phyloP scores from a whole-genome alignment of 2,329 filamentous ascomycete genomes.

The Botryotinia narcissicola region DNA sequence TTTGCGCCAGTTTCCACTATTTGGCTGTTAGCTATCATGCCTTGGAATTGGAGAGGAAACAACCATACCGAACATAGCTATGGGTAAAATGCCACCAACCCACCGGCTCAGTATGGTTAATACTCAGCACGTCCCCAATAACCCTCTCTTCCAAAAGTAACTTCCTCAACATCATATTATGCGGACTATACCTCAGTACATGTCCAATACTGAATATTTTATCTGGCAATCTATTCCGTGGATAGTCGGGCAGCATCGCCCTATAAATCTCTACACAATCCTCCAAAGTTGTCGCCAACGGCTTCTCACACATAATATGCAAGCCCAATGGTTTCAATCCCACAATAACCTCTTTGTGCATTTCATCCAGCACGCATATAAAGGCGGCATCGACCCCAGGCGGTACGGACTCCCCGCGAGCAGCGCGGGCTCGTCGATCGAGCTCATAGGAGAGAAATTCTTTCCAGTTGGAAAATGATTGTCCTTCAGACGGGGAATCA shows the following conservation, averaged over 20 bases:
- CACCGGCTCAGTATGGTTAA: slow-evolving; percentile 91
- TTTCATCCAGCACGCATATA: slow-evolving; percentile 80
- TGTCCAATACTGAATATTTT: slow-evolving; percentile 87
- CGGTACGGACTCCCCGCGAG: slow-evolving; percentile 46
- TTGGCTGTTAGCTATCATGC: slow-evolving; percentile 16
- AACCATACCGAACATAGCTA: slow-evolving; percentile 68
- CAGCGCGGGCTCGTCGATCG: slow-evolving; percentile 53
- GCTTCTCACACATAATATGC: slow-evolving; percentile 95
- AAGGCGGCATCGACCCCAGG: slow-evolving; percentile 56
- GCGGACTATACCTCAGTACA: slow-evolving; percentile 87
- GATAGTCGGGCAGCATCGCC: slow-evolving; percentile 47
- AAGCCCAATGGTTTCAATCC: slow-evolving; percentile 68
- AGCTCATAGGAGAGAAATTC: slow-evolving; percentile 74
- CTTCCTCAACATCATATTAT: slow-evolving; percentile 81
- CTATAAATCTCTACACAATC: slow-evolving; percentile 76
- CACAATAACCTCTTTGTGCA: slow-evolving; percentile 78
- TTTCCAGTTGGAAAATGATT: slow-evolving; percentile 71
- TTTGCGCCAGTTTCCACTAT: slow-evolving; percentile 85
- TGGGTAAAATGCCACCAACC: slow-evolving; percentile 96
- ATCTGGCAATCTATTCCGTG: slow-evolving; percentile 36
- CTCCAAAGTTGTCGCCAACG: slow-evolving; percentile 72
- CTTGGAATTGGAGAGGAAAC: neutral
- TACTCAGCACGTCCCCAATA: slow-evolving; percentile 80
- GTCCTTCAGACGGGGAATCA: slow-evolving; percentile 51
- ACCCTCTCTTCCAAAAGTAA: slow-evolving; percentile 71